Percentiles rank a stretch among this genome's conserved stretches.
phyloP scores from a whole-genome alignment of 2,329 filamentous ascomycete genomes.

The Apiospora hydei region DNA sequence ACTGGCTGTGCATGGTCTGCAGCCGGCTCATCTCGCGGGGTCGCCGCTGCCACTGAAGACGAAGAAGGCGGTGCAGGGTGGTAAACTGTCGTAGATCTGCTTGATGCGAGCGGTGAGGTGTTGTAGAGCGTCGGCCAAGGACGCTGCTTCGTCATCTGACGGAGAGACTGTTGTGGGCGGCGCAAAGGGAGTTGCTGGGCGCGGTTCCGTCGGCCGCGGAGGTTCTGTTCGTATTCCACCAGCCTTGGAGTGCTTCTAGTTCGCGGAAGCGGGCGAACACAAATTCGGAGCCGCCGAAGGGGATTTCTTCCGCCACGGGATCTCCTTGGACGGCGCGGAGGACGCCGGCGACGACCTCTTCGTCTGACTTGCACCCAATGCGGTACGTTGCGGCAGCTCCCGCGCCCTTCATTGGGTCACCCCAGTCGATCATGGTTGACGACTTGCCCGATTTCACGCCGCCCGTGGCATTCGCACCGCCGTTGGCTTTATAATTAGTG shows the following conservation, averaged over 20 bases:
- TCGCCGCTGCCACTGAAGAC: slow-evolving; percentile 72
- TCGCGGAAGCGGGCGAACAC: slow-evolving; percentile 72
- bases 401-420: slow-evolving; percentile 70
- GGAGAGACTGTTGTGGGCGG: slow-evolving; percentile 36
- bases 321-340: slow-evolving; percentile 68
- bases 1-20: slow-evolving; percentile 66
- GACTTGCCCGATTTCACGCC: slow-evolving; percentile 65
- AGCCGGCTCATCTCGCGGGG: slow-evolving; percentile 69
- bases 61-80: slow-evolving; percentile 70
- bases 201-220: slow-evolving; percentile 44
- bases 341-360: slow-evolving; percentile 62
- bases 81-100: slow-evolving; percentile 64
- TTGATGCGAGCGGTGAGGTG: slow-evolving; percentile 57
- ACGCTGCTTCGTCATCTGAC: slow-evolving; percentile 30
- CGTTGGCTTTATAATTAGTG: slow-evolving; percentile 67
- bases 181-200: slow-evolving; percentile 42
- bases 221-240: slow-evolving; percentile 68
- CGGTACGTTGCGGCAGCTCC: slow-evolving; percentile 63
- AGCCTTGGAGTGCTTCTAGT: slow-evolving; percentile 70
- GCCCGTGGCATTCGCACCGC: slow-evolving; percentile 62
- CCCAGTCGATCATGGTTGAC: slow-evolving; percentile 88
- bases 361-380: slow-evolving; percentile 65
- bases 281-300: slow-evolving; percentile 69
- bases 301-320: slow-evolving; percentile 62
- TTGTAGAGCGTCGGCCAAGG: slow-evolving; percentile 55